Conservation (phyloP, 2,329 filamentous ascomycete genomes). For the Magnaporthiopsis poae region DNA sequence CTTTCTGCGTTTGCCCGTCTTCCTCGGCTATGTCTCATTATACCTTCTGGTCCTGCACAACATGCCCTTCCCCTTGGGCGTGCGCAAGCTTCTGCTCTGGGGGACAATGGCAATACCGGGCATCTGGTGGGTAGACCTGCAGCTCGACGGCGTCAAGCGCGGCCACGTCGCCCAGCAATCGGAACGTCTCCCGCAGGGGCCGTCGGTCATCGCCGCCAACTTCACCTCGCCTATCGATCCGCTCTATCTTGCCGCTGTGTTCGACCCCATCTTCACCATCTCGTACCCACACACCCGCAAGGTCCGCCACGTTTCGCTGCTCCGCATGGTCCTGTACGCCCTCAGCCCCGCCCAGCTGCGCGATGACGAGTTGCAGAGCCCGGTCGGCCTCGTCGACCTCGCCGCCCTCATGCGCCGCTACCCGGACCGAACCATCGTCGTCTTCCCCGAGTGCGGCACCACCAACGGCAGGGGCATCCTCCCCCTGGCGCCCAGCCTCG, state of each 20-base stretch:
- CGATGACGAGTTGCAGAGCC: constrained; percentile 33
- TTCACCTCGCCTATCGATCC: constrained; percentile 90
- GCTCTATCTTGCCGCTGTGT: constrained; percentile 87
- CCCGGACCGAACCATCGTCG: constrained; percentile 66
- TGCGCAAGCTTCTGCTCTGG: constrained; percentile 82
- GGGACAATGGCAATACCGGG: constrained; percentile 77
- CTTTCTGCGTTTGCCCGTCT: constrained; percentile 66
- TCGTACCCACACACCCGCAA: constrained; percentile 66
- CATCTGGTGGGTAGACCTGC: constrained; percentile 97
- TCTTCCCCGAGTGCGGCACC: constrained; percentile 90
- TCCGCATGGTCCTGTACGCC: constrained; percentile 64
- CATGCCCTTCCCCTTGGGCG: constrained; percentile 53
- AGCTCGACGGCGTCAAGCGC: constrained; percentile 90
- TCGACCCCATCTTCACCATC: constrained; percentile 86
- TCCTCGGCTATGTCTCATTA: constrained; percentile 54
- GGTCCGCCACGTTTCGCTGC: constrained; percentile 67
- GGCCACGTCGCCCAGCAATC: constrained; percentile 70
- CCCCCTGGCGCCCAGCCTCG: constrained; percentile 67
- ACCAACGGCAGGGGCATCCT: constrained; percentile 88
- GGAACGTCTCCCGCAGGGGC: constrained; percentile 65
- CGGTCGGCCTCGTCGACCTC: constrained; percentile 45
- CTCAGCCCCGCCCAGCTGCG: constrained; percentile 49
- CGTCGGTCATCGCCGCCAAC: constrained; percentile 77
- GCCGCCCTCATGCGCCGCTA: constrained; percentile 54
- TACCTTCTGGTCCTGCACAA: constrained; percentile 79